A percentile compares a stretch with the other conserved stretches of the same genome.
These are phyloP conservation scores for Ustilago hordei DNA, from an alignment of 1,284 basidiomycete genomes.

Conservation along the genomic window DNA sequence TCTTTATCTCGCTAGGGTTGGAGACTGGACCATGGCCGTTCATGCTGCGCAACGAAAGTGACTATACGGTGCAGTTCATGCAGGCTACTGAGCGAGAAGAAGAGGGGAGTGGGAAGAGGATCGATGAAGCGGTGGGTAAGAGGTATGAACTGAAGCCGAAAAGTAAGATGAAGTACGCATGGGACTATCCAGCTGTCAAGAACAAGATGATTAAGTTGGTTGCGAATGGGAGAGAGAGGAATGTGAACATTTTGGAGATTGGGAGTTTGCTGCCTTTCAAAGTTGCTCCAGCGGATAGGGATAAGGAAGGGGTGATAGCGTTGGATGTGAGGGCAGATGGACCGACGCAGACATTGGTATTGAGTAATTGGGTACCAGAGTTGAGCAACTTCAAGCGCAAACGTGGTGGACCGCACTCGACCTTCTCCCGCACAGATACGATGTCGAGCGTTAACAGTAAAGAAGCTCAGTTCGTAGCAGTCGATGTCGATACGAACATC, in stretches of 20 bases:
- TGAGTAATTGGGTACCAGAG: constrained; percentile 88
- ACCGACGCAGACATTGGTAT: constrained; percentile 84
- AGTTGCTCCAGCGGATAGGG: constrained; percentile 72
- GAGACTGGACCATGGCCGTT: constrained; percentile 87
- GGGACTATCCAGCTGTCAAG: constrained; percentile 89
- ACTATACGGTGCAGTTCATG: constrained; percentile 78
- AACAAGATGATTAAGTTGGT: constrained; percentile 83
- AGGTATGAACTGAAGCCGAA: constrained; percentile 76
- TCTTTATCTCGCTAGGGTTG: constrained; percentile 82
- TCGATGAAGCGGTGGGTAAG: constrained; percentile 61
- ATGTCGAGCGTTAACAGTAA: constrained; percentile 77
- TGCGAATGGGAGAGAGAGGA: constrained; percentile 77
- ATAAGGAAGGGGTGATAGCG: constrained; percentile 77
- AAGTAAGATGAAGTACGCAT: constrained; percentile 80
- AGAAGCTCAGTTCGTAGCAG: constrained; percentile 79
- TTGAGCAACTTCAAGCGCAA: constrained; percentile 89
- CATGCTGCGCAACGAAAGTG: constrained; percentile 88
- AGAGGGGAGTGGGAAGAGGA: constrained; percentile 31
- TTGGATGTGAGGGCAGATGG: constrained; percentile 94
- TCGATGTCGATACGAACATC: constrained; percentile 79
- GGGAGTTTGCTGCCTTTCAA: constrained; percentile 91
- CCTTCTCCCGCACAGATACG: constrained; percentile 78
- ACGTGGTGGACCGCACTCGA: constrained; percentile 72
- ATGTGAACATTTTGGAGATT: constrained; percentile 95
- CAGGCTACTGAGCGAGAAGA: constrained; percentile 72